Evolutionary conservation across 1,284 basidiomycete species (phyloP), one percentile per base, ranked within the genome.

Genomic region (Cryptococcus sp.): DNA sequence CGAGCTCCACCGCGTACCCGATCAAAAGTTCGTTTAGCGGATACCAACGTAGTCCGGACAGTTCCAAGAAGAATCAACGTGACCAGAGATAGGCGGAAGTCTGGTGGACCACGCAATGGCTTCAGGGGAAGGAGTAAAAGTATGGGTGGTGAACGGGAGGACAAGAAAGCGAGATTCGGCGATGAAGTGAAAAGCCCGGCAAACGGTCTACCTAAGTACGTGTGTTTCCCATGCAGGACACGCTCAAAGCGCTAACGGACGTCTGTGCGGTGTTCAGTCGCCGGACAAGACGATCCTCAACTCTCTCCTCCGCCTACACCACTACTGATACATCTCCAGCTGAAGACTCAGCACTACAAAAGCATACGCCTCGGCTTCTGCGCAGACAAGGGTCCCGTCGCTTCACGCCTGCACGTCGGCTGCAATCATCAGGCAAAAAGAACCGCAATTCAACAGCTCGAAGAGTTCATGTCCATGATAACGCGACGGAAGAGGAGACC

Each of bases 151-250:
- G 58, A 65, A 15, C 52, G 58, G 23, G 60, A 59, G 1, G 66
- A 62, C n/a, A 54, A 68, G 42, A 67, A 60, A 48, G 68, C 74
- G 4, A 56, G 73, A 35, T 75, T 77, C 49, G 69, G 66, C 3
- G 65, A 66, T 31, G 62, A 69, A n/a, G 63, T 76, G 1, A 69
- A 70, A 51, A 73, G 71, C 51, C 72, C 75, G 1, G 66, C 60
- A 3, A 62, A 57, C 13, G 61, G 48, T 3, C 31, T 67, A 17
- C 20, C 60, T 7, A 47, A 54, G 69, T 71, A 53, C 50, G 69
- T 64, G 27, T 23, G 19, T 3, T 7, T 16, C 45, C 8, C 31
- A 10, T 8, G 16, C 22, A 45, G n/a, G 16, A n/a, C n/a, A 3
- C 35, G n/a, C 23, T 55, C 46, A 39, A 31, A 19, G 17, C 38